A percentile compares a stretch with the other conserved stretches of the same genome.
Evolutionary conservation across 108 stramenopile species (phyloP).

Genomic region (Pseudonitzschia delicatissima): DNA sequence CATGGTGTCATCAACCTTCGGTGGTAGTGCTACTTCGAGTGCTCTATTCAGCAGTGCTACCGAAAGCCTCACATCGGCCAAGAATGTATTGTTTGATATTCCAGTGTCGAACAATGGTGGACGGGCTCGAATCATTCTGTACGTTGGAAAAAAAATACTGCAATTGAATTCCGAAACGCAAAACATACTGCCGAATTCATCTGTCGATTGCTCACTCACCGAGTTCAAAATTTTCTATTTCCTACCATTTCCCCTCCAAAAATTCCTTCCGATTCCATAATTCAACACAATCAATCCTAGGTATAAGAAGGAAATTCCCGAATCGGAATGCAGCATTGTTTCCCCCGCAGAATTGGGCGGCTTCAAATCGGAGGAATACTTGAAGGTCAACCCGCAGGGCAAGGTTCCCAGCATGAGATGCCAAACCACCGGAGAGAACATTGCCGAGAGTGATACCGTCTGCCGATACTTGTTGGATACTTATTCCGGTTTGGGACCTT

Average conservation of each 20-base stretch:
- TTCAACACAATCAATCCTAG: too few species aligned
- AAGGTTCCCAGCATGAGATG: slow-evolving; percentile 81
- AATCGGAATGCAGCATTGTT: slow-evolving; percentile 59
- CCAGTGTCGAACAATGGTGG: slow-evolving; percentile 95
- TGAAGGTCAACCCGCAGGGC: slow-evolving; percentile 81
- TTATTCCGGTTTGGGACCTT: slow-evolving; percentile 65
- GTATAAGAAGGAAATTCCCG: slow-evolving; percentile 53
- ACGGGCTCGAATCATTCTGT: slow-evolving; percentile 75
- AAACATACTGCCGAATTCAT: background rate
- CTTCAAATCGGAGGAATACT: slow-evolving; percentile 77
- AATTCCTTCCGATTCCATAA: too few species aligned
- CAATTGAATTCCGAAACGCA: too few species aligned
- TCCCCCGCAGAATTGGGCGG: slow-evolving; percentile 81
- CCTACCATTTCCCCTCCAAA: background rate
- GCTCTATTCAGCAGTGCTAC: too few species aligned
- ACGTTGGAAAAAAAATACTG: too few species aligned
- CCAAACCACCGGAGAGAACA: slow-evolving; percentile 25
- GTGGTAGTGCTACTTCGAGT: too few species aligned
- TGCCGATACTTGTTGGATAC: slow-evolving; percentile 73
- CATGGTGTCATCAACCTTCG: too few species aligned
- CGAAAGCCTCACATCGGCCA: background rate
- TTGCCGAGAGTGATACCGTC: slow-evolving; percentile 92
- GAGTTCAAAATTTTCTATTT: background rate
- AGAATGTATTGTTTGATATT: slow-evolving; percentile 56
- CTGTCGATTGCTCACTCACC: background rate